Percentiles rank a stretch among this genome's conserved stretches.
Conservation (phyloP, 129 eudicot genomes). For the Scalesia atractyloides region DNA sequence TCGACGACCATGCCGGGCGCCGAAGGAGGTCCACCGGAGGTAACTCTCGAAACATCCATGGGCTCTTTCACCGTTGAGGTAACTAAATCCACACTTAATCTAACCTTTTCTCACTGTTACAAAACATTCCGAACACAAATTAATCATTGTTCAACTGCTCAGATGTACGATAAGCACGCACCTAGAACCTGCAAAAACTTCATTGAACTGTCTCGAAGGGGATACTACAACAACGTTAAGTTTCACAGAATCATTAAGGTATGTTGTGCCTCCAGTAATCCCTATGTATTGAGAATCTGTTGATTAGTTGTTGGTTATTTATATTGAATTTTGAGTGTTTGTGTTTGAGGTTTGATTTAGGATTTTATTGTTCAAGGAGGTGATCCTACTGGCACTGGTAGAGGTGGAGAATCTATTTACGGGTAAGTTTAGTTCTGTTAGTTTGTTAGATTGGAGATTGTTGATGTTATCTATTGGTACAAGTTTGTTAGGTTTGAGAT, state of each 20-base stretch:
- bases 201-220: conserved; percentile 81
- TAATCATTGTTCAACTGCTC: neutral
- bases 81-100: neutral
- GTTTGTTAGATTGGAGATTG: neutral
- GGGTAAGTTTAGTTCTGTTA: conserved; percentile 45
- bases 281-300: conserved; percentile 5
- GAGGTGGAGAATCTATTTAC: conserved; percentile 96
- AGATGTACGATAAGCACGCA: conserved; percentile 95
- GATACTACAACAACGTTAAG: conserved; percentile 82
- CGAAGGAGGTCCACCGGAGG: conserved; percentile 97
- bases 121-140: neutral
- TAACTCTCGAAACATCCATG: conserved; percentile 91
- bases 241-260: conserved; percentile 96
- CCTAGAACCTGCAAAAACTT: conserved; percentile 90
- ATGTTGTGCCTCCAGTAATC: neutral
- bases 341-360: conserved; percentile 31
- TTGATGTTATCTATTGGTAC: neutral
- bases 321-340: neutral
- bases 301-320: neutral
- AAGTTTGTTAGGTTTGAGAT: neutral
- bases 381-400: conserved; percentile 98
- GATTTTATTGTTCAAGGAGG: conserved; percentile 99
- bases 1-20: conserved; percentile 47
- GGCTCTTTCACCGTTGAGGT: conserved; percentile 94
- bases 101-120: conserved; percentile 4